Evolutionary conservation across 805 yeast genomes (phyloP).

Genomic region (Metschnikowia matae): DNA sequence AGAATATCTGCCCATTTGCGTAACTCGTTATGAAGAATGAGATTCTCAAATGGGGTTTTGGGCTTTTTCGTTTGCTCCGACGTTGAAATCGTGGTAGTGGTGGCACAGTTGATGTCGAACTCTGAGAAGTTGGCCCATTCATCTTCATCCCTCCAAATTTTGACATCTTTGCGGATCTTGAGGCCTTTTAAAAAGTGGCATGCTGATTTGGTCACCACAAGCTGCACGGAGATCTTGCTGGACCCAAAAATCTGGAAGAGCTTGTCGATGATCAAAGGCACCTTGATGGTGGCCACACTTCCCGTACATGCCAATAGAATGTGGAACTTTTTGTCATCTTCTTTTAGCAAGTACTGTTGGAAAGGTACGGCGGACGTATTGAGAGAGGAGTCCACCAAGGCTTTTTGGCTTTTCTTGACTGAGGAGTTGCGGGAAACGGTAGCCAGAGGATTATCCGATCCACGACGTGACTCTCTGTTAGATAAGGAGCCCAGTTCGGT

Average conservation of each 20-base stretch:
- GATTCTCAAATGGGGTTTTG: slow-evolving; percentile 21
- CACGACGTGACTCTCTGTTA: slow-evolving; percentile 13
- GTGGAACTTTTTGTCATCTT: slow-evolving; percentile 81
- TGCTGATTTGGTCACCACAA: slow-evolving; percentile 81
- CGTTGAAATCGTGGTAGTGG: slow-evolving; percentile 21
- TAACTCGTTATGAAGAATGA: slow-evolving; percentile 42
- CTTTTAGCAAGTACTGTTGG: slow-evolving; percentile 61
- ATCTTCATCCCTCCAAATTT: slow-evolving; percentile 89
- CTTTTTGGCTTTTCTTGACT: slow-evolving; percentile 41
- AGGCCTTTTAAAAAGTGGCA: slow-evolving; percentile 63
- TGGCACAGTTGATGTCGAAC: slow-evolving; percentile 13
- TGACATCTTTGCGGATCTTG: slow-evolving; percentile 60
- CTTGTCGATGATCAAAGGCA: slow-evolving; percentile 84
- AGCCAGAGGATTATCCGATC: slow-evolving; percentile 12
- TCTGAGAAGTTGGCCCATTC: slow-evolving; percentile 67
- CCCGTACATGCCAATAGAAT: slow-evolving; percentile 92
- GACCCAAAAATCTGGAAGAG: slow-evolving; percentile 73
- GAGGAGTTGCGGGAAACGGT: slow-evolving; percentile 7
- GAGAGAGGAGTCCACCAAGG: slow-evolving; percentile 52
- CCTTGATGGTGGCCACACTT: slow-evolving; percentile 92
- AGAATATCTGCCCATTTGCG: slow-evolving; percentile 46
- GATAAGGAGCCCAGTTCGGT: background rate
- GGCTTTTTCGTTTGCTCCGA: slow-evolving; percentile 15
- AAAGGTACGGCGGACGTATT: slow-evolving; percentile 67
- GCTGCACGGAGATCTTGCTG: slow-evolving; percentile 69